Percentiles rank a stretch among this genome's conserved stretches.
phyloP scores from a whole-genome alignment of 2,329 filamentous ascomycete species.

The Albifimbria verrucaria region DNA sequence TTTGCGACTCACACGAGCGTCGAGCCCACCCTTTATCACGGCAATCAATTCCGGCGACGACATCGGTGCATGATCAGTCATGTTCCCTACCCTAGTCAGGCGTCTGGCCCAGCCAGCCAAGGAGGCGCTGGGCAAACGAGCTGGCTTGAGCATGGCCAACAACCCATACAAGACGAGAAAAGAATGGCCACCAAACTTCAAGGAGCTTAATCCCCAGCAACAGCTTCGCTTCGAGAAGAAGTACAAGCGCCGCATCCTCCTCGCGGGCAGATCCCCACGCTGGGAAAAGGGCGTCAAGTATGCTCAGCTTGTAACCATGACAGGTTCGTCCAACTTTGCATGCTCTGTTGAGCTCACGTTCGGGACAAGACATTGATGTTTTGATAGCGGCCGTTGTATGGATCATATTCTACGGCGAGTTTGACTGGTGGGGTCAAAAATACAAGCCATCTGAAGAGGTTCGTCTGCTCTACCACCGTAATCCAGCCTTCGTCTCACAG shows the following conservation, averaged over 20 bases:
- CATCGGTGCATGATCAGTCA: too few species aligned
- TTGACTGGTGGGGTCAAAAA: constrained; percentile 40
- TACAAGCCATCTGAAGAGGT: constrained; percentile 42
- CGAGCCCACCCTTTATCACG: too few species aligned
- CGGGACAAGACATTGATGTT: neutral
- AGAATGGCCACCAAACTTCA: constrained; percentile 75
- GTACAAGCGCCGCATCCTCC: constrained; percentile 66
- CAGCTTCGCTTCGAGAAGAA: constrained; percentile 77
- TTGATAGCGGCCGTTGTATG: constrained; percentile 32
- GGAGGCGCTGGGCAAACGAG: constrained; percentile 18
- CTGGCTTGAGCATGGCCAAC: constrained; percentile 36
- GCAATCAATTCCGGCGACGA: too few species aligned
- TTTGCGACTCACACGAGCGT: too few species aligned
- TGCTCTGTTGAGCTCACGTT: constrained; percentile 13
- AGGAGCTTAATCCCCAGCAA: constrained; percentile 64
- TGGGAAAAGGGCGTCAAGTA: constrained; percentile 66
- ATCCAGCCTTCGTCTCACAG: constrained; percentile 3
- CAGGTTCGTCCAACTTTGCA: constrained; percentile 36
- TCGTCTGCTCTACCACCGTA: constrained; percentile 1
- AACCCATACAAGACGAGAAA: constrained; percentile 66
- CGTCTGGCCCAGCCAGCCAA: constrained; percentile 30
- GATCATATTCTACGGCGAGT: constrained; percentile 39
- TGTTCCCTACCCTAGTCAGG: constrained; percentile 32
- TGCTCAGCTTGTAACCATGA: constrained; percentile 57
- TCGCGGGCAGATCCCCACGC: constrained; percentile 58